Percentiles rank a stretch among this genome's conserved stretches.
Conservation (phyloP, 768 basidiomycete genomes). For the Gymnopilus dilepis region DNA sequence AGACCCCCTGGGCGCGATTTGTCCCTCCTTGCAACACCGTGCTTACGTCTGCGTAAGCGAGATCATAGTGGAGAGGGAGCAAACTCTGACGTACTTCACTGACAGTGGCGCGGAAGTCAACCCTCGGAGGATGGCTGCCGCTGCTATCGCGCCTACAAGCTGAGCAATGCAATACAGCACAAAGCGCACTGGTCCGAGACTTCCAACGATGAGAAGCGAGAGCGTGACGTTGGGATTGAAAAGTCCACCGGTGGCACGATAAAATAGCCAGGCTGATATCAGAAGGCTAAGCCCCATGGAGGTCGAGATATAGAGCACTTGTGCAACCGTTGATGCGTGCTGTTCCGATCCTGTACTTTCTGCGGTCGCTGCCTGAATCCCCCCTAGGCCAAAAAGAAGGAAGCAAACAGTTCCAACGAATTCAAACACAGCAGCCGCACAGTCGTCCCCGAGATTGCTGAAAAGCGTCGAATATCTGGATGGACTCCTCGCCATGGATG, state of each 20-base stretch:
- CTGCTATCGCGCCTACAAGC: slow-evolving; percentile 62
- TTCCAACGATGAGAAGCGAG: slow-evolving; percentile 61
- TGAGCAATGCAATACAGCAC: slow-evolving; percentile 67
- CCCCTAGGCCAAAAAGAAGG: slow-evolving; percentile 68
- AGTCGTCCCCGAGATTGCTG: slow-evolving; percentile 41
- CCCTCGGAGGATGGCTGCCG: slow-evolving; percentile 57
- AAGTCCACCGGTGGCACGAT: slow-evolving; percentile 62
- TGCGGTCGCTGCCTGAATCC: slow-evolving; percentile 59
- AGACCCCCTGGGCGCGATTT: slow-evolving; percentile 62
- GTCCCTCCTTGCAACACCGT: slow-evolving; percentile 50
- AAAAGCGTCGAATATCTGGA: slow-evolving; percentile 4
- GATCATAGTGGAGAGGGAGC: slow-evolving; percentile 1
- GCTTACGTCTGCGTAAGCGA: slow-evolving; percentile 35
- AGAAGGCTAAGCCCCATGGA: slow-evolving; percentile 68
- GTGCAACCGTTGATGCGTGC: slow-evolving; percentile 41
- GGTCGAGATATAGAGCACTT: slow-evolving; percentile 59
- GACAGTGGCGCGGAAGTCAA: slow-evolving; percentile 59
- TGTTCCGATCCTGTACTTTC: slow-evolving; percentile 33
- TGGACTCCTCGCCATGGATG: background rate
- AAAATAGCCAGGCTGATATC: slow-evolving; percentile 72
- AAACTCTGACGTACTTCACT: slow-evolving; percentile 51
- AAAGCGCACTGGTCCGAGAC: slow-evolving; percentile 59
- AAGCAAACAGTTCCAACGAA: slow-evolving; percentile 66
- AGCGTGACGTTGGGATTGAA: slow-evolving; percentile 71
- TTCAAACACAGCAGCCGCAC: slow-evolving; percentile 57